Conservation (phyloP, 306 rosid genomes). For the Styphnolobium japonicum region DNA sequence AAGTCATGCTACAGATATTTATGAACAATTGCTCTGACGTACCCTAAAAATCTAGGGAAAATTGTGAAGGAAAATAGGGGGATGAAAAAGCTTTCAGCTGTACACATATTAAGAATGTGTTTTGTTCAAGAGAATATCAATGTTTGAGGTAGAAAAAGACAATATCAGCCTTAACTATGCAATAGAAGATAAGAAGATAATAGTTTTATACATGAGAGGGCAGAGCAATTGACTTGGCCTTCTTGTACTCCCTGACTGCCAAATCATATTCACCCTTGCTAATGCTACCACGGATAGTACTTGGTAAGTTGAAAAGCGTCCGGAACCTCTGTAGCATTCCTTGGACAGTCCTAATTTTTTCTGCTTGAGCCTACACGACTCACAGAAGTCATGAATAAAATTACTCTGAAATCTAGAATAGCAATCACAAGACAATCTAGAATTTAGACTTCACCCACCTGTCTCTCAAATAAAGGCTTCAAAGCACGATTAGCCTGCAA, state of each 20-base stretch:
- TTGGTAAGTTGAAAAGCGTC: slow-evolving; percentile 91
- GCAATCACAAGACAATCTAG: slow-evolving; percentile 18
- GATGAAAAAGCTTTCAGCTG: neutral
- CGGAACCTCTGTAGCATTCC: slow-evolving; percentile 99
- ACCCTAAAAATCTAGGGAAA: neutral
- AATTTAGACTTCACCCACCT: slow-evolving; percentile 57
- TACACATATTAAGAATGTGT: neutral
- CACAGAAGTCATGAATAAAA: slow-evolving; percentile 20
- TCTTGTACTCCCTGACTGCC: slow-evolving; percentile 99
- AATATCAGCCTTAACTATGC: neutral
- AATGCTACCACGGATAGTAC: slow-evolving; percentile 89
- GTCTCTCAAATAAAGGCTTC: slow-evolving; percentile 94
- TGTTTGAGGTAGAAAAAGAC: neutral
- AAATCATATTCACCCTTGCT: slow-evolving; percentile 97
- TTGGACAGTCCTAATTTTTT: slow-evolving; percentile 95
- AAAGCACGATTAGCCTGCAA: slow-evolving; percentile 88
- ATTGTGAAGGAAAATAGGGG: neutral
- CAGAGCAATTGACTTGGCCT: slow-evolving; percentile 93
- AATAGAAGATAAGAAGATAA: neutral
- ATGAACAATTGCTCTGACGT: neutral
- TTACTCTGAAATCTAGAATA: slow-evolving; percentile 32
- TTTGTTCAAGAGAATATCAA: neutral
- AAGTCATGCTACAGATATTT: neutral
- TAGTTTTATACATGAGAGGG: slow-evolving; percentile 81
- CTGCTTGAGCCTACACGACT: slow-evolving; percentile 86